Conservation (phyloP, 2,329 filamentous ascomycete species). For the Piedraia hortae region DNA sequence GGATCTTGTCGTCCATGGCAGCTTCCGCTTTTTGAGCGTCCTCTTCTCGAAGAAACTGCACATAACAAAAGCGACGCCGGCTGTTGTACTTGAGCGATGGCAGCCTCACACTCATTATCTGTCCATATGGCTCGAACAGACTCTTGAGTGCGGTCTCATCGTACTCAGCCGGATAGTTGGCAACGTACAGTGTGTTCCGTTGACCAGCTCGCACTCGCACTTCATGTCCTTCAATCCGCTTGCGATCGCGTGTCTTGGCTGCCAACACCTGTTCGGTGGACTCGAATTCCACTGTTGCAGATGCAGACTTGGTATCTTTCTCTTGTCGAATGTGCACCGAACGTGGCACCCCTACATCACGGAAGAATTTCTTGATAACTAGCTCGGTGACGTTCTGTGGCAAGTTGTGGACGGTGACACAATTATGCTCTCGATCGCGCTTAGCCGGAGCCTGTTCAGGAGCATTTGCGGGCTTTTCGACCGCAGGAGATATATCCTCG, state of each 20-base stretch:
- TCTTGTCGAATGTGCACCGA: slow-evolving; percentile 42
- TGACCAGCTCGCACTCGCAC: slow-evolving; percentile 50
- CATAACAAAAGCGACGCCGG: slow-evolving; percentile 78
- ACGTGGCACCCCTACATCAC: slow-evolving; percentile 64
- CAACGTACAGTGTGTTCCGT: slow-evolving; percentile 60
- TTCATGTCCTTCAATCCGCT: slow-evolving; percentile 43
- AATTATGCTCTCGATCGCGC: slow-evolving; percentile 74
- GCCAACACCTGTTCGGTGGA: slow-evolving; percentile 52
- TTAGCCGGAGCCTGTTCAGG: slow-evolving; percentile 22
- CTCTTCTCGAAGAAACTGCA: slow-evolving; percentile 52
- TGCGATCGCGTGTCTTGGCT: slow-evolving; percentile 56
- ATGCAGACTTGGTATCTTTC: slow-evolving; percentile 29
- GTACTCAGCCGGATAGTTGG: slow-evolving; percentile 61
- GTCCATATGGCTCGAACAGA: slow-evolving; percentile 45
- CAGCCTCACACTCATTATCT: slow-evolving; percentile 64
- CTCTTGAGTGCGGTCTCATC: slow-evolving; percentile 42
- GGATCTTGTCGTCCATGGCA: slow-evolving; percentile 38
- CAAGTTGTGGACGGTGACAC: slow-evolving; percentile 53
- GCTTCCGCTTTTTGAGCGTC: slow-evolving; percentile 41
- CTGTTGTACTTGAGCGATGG: slow-evolving; percentile 77
- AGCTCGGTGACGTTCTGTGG: slow-evolving; percentile 41
- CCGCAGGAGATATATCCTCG: slow-evolving; percentile 11
- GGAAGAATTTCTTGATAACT: slow-evolving; percentile 68
- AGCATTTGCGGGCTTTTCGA: slow-evolving; percentile 10
- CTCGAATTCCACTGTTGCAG: slow-evolving; percentile 65